Evolutionary conservation across 352 stramenopile genomes (phyloP).

Genomic region (Phytophthora cajani): DNA sequence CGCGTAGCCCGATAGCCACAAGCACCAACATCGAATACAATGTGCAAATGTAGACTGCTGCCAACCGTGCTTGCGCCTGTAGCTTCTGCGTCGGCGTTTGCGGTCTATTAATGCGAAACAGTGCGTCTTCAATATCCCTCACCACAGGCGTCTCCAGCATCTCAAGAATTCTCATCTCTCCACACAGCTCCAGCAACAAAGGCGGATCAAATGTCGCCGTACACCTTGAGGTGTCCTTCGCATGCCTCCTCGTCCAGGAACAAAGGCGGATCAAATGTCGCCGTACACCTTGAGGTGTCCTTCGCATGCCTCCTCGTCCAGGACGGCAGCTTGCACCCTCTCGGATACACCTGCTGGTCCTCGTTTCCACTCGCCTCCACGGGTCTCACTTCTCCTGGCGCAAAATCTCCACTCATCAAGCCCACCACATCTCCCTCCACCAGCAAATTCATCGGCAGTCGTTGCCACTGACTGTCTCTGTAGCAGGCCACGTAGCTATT

Average conservation of each 20-base stretch:
- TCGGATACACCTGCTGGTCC: slow-evolving; percentile 45
- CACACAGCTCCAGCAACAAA: slow-evolving; percentile 79
- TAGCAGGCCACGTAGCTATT: slow-evolving; percentile 85
- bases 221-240: slow-evolving; percentile 60
- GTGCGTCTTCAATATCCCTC: slow-evolving; percentile 78
- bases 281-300: slow-evolving; percentile 71
- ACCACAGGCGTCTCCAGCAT: slow-evolving; percentile 87
- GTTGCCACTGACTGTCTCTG: slow-evolving; percentile 80
- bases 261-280: slow-evolving; percentile 78
- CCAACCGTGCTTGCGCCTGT: slow-evolving; percentile 56
- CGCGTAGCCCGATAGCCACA: slow-evolving; percentile 68
- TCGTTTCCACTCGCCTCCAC: slow-evolving; percentile 33
- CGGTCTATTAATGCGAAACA: slow-evolving; percentile 77
- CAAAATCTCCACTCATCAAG: slow-evolving; percentile 86
- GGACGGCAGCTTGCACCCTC: slow-evolving; percentile 69
- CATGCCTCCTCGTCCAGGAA: slow-evolving; percentile 48
- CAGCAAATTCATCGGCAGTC: slow-evolving; percentile 84
- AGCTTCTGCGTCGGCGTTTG: slow-evolving; percentile 83
- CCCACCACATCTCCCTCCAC: slow-evolving; percentile 82
- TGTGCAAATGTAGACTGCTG: slow-evolving; percentile 69
- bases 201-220: slow-evolving; percentile 83
- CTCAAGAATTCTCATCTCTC: slow-evolving; percentile 87
- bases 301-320: slow-evolving; percentile 48
- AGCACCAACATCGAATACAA: slow-evolving; percentile 76
- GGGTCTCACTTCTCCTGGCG: slow-evolving; percentile 63